A percentile compares a stretch with the other conserved stretches of the same genome.
These are phyloP conservation scores for Plasmodium berghei DNA, from an alignment of 169 alveolate species.

Conservation along the genomic window DNA sequence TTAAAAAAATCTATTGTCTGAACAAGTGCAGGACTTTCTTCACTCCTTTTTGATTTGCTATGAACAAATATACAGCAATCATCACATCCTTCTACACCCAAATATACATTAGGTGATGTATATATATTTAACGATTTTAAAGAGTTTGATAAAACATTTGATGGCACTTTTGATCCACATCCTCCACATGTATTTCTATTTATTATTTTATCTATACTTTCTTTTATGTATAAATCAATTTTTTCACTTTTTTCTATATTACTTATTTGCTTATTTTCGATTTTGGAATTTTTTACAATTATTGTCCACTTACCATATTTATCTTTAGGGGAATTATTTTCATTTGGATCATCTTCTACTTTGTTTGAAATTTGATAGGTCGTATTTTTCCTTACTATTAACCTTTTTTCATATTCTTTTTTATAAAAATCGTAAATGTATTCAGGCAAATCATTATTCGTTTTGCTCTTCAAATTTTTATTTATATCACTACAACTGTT, in stretches of 20 bases:
- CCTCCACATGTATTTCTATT: constrained; percentile 77
- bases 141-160: constrained; percentile 68
- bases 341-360: constrained; percentile 2
- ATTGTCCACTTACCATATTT: not conserved
- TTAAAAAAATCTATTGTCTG: constrained; percentile 75
- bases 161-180: constrained; percentile 76
- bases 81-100: constrained; percentile 75
- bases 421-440: constrained; percentile 49
- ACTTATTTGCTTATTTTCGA: not conserved
- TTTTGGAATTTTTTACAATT: constrained; percentile 2
- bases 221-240: constrained; percentile 54
- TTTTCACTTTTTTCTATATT: constrained; percentile 2
- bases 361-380: constrained; percentile 1
- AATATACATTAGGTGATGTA: constrained; percentile 65
- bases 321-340: not conserved
- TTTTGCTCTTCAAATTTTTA: not conserved
- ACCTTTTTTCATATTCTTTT: constrained; percentile 65
- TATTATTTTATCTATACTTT: constrained; percentile 72
- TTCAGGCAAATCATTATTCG: constrained; percentile 13
- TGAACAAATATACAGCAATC: constrained; percentile 76
- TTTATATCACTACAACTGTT: not conserved
- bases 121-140: constrained; percentile 42
- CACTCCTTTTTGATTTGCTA: constrained; percentile 56
- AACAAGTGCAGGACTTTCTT: constrained; percentile 72
- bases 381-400: constrained; percentile 45